Conservation (phyloP, 768 basidiomycete genomes). For the Phaeotremella skinneri region DNA sequence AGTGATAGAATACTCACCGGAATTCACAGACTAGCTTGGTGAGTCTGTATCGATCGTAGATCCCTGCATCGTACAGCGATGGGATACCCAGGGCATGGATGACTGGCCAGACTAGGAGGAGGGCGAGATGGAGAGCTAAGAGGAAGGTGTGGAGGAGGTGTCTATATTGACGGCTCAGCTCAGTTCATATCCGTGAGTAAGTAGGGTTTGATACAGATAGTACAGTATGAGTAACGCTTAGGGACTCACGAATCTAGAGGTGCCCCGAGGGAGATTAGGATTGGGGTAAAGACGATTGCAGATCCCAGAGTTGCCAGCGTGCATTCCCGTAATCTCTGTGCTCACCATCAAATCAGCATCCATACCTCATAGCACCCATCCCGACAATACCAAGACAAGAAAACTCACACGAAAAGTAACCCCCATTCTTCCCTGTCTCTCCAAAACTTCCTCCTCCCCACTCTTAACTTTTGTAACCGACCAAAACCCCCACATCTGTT, state of each 20-base stretch:
- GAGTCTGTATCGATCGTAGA: conserved; percentile 67
- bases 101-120: conserved; percentile 66
- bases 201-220: too few species aligned
- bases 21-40: conserved; percentile 76
- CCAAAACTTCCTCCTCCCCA: conserved; percentile 25
- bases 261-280: conserved; percentile 71
- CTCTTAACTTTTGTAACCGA: conserved; percentile 4
- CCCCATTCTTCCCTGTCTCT: conserved; percentile 11
- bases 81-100: conserved; percentile 69
- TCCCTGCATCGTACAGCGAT: conserved; percentile 54
- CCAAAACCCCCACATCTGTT: conserved; percentile 63
- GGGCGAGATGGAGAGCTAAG: conserved; percentile 66
- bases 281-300: conserved; percentile 57
- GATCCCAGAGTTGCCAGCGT: conserved; percentile 61
- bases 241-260: conserved; percentile 61
- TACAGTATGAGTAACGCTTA: neutral
- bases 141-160: conserved; percentile 63
- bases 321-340: conserved; percentile 23
- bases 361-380: neutral
- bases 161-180: conserved; percentile 50
- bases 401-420: conserved; percentile 15
- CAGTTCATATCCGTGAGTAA: too few species aligned
- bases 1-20: conserved; percentile 59
- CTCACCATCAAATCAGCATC: conserved; percentile 1
- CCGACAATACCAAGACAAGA: neutral